Base-by-base conservation (phyloP, 306 rosid genomes). In the Quercus berberidifolia region DNA sequence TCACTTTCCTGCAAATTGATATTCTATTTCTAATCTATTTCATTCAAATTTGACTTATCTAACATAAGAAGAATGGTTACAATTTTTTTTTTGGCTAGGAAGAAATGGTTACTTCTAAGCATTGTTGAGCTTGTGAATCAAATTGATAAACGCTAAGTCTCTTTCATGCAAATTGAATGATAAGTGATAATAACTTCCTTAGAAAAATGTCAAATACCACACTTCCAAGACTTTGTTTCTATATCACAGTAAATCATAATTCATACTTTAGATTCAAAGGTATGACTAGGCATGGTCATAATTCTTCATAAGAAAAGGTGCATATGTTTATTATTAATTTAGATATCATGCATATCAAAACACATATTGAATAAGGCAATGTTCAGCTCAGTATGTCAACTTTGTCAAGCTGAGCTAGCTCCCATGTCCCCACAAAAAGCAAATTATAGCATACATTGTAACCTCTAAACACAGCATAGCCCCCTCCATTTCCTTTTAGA, bases 401-500 rank as follows among this genome's bases (percentile, higher is more conserved):
- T 84, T 86, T 86, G 86, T 78, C 85, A 84, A 80, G 85, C 86
- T 86, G 59, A 30, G 23, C 74, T 76, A 30, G 23, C 74, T 76
- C 57, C 75, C 79, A 58, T 64, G 89, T 82, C 87, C 91, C 90
- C 88, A 87, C 90, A 76, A 51, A 89, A 87, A 86, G 86, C 79
- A 81, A 84, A 89, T 87, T 81, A 38, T 38, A 84, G 85, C 77
- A 80, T 82, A 86, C 82, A 85, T 71, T 82, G 83, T 74, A 78
- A 85, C 79, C 88, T 83, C 71, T 82, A 81, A 79, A 38, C 74
- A 75, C 75, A 56, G 35, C 87, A 84, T 68, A 54, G 4, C 77
- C 71, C 77, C 82, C 83, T 73, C 81, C 82, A 80, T 74, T 74
- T 78, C 84, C 82, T 75, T 75, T 85, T 78, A 86, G 82, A 73